These are phyloP conservation scores for Eimeria sp. DNA, from an alignment of 169 alveolate genomes.

Conservation along the genomic window DNA sequence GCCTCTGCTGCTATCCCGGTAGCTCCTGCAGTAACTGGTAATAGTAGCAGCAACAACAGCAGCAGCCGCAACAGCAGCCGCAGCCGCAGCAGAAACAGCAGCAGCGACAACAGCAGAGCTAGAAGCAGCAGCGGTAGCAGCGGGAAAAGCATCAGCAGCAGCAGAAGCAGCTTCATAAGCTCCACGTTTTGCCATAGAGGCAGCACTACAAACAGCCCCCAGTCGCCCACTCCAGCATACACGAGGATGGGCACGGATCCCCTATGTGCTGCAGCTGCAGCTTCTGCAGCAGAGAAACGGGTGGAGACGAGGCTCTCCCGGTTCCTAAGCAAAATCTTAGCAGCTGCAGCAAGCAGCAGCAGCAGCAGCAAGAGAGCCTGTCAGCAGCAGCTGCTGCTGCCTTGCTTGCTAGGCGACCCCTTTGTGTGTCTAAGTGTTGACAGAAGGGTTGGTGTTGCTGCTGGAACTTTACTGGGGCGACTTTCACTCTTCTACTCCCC, in stretches of 20 bases:
- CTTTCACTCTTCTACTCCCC: constrained; percentile 64
- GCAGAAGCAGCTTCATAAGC: background rate
- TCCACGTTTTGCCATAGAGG: constrained; percentile 5
- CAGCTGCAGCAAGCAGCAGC: constrained; percentile 28
- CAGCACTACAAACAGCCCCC: constrained; percentile 47
- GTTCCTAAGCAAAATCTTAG: background rate
- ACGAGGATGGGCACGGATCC: constrained; percentile 20
- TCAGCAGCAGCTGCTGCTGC: constrained; percentile 65
- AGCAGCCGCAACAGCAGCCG: background rate
- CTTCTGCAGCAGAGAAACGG: background rate
- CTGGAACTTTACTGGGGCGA: constrained; percentile 76
- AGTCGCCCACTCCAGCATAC: background rate
- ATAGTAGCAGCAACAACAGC: constrained; percentile 39
- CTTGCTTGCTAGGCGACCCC: constrained; percentile 72
- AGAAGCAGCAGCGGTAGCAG: background rate
- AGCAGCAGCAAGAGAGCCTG: background rate
- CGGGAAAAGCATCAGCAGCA: constrained; percentile 15
- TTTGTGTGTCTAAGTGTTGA: constrained; percentile 48
- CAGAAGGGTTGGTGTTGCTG: constrained; percentile 74
- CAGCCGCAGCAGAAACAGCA: background rate
- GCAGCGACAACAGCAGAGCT: background rate
- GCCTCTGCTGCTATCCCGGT: constrained; percentile 46
- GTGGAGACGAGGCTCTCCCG: constrained; percentile 2
- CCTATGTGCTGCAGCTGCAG: constrained; percentile 9
- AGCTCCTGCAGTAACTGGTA: background rate